A percentile compares a stretch with the other conserved stretches of the same genome.
These are phyloP conservation scores for Neurospora tetrasperma DNA, from an alignment of 495 filamentous ascomycete species.

Conservation along the genomic window DNA sequence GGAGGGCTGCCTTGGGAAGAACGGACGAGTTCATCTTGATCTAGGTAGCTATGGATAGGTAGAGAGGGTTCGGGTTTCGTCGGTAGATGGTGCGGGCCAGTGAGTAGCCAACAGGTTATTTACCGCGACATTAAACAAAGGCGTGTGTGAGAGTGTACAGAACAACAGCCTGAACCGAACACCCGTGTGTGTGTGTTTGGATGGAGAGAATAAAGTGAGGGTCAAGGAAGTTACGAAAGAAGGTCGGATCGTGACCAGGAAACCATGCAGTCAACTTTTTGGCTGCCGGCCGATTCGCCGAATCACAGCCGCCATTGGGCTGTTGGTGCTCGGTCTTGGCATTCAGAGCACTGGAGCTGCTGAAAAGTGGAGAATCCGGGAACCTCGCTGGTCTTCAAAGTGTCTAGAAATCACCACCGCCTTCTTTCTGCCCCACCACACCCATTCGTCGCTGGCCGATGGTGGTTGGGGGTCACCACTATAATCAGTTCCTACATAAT, in stretches of 20 bases:
- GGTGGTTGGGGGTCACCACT: not conserved
- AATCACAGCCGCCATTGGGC: not conserved
- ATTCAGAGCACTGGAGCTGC: not conserved
- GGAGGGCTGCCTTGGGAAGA: slow-evolving; percentile 40
- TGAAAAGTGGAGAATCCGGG: not conserved
- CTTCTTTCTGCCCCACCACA: slow-evolving; percentile 11
- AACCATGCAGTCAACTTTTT: not conserved
- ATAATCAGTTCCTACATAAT: not conserved
- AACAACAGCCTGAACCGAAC: not conserved
- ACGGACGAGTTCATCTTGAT: slow-evolving; percentile 40
- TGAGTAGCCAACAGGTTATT: not conserved
- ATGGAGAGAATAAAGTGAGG: not conserved
- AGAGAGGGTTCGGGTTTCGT: not conserved
- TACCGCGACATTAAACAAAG: not conserved
- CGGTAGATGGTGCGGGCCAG: not conserved
- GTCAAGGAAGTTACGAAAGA: not conserved
- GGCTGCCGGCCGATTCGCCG: not conserved
- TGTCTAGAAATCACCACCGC: slow-evolving; percentile 12
- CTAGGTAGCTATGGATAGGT: not conserved
- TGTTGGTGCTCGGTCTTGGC: not conserved
- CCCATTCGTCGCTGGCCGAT: not conserved
- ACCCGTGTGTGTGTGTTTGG: not conserved
- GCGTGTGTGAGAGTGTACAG: not conserved
- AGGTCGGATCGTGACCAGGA: not conserved
- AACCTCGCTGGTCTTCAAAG: not conserved